phyloP scores from a whole-genome alignment of 768 basidiomycete genomes.

The Boletellus emodensis region DNA sequence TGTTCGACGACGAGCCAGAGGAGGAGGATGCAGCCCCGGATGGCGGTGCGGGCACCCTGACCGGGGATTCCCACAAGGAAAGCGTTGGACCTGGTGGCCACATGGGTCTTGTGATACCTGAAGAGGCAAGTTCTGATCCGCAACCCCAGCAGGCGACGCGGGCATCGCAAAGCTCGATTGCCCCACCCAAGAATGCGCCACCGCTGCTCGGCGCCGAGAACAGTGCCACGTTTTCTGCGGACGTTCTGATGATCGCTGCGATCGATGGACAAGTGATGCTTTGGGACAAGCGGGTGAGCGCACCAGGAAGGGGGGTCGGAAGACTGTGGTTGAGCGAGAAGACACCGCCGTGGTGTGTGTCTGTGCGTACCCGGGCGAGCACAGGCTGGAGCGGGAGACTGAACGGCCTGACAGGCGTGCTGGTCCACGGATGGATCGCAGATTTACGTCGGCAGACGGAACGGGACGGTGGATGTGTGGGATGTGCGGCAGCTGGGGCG shows the following conservation, averaged over 20 bases:
- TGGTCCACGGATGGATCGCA: slow-evolving; percentile 89
- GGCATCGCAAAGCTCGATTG: slow-evolving; percentile 35
- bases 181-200: slow-evolving; percentile 71
- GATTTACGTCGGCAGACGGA: slow-evolving; percentile 87
- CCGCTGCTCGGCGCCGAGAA: slow-evolving; percentile 61
- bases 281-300: slow-evolving; percentile 80
- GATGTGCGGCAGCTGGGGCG: slow-evolving; percentile 81
- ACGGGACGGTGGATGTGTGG: slow-evolving; percentile 90
- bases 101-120: slow-evolving; percentile 29
- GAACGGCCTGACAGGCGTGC: slow-evolving; percentile 60
- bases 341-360: slow-evolving; percentile 94
- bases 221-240: slow-evolving; percentile 68
- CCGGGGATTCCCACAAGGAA: slow-evolving; percentile 14
- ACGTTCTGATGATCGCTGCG: slow-evolving; percentile 82
- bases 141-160: slow-evolving; percentile 24
- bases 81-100: slow-evolving; percentile 7
- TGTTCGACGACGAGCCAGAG: slow-evolving; percentile 84
- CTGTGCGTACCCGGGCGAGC: slow-evolving; percentile 49
- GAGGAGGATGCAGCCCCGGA: slow-evolving; percentile 33
- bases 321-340: slow-evolving; percentile 87
- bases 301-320: slow-evolving; percentile 68
- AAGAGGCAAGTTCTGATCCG: slow-evolving; percentile 22
- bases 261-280: slow-evolving; percentile 91
- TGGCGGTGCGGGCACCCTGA: slow-evolving; percentile 14
- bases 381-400: slow-evolving; percentile 2